Evolutionary conservation across 2,329 filamentous ascomycete species (phyloP).

Genomic region (Microcera coccophila): DNA sequence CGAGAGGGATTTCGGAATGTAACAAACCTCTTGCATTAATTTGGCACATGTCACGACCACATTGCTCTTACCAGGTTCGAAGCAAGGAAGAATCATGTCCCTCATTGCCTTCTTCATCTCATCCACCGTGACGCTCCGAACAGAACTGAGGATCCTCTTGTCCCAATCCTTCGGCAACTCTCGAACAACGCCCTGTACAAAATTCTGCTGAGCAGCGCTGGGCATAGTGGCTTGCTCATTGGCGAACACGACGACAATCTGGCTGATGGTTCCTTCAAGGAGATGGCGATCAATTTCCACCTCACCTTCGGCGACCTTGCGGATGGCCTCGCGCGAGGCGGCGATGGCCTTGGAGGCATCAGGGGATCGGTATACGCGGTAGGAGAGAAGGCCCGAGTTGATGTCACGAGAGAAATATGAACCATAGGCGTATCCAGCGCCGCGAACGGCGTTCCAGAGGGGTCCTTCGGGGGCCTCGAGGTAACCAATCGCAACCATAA

Average conservation of each 20-base stretch:
- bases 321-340: slow-evolving; percentile 70
- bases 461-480: slow-evolving; percentile 92
- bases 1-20: not conserved
- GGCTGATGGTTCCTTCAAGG: slow-evolving; percentile 85
- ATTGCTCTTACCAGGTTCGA: slow-evolving; percentile 76
- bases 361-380: slow-evolving; percentile 85
- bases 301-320: slow-evolving; percentile 68
- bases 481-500: slow-evolving; percentile 85
- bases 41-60: slow-evolving; percentile 84
- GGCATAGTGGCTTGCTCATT: slow-evolving; percentile 86
- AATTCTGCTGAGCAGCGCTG: slow-evolving; percentile 77
- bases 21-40: slow-evolving; percentile 75
- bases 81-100: slow-evolving; percentile 73
- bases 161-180: slow-evolving; percentile 74
- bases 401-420: slow-evolving; percentile 73
- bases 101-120: slow-evolving; percentile 72
- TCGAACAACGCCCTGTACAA: slow-evolving; percentile 74
- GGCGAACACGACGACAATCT: slow-evolving; percentile 80
- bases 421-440: slow-evolving; percentile 89
- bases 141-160: slow-evolving; percentile 69
- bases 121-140: slow-evolving; percentile 70
- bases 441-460: slow-evolving; percentile 88
- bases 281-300: slow-evolving; percentile 73
- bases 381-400: slow-evolving; percentile 76
- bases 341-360: slow-evolving; percentile 82